phyloP scores from a whole-genome alignment of 2,329 filamentous ascomycete species.

The Cryoendolithus antarcticus region DNA sequence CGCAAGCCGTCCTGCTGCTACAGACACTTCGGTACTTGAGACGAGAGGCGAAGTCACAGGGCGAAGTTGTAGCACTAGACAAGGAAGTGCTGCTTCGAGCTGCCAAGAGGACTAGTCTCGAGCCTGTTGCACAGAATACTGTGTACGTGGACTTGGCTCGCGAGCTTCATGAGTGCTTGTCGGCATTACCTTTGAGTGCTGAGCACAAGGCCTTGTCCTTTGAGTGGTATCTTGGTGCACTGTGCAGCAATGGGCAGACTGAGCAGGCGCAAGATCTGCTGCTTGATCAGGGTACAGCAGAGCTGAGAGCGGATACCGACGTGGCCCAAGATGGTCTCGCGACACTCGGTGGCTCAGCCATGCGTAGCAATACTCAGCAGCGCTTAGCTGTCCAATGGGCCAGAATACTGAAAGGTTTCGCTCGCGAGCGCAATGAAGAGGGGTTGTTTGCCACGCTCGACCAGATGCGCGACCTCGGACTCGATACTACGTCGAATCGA shows the following conservation, averaged over 20 bases:
- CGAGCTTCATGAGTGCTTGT: too few relatives aligned
- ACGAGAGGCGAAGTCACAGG: slow-evolving; percentile 11
- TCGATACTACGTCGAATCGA: neutral
- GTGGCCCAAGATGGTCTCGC: neutral
- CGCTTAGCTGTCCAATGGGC: slow-evolving; percentile 6
- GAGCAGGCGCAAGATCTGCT: too few relatives aligned
- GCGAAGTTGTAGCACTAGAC: neutral
- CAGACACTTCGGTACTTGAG: slow-evolving; percentile 48
- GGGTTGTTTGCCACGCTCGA: slow-evolving; percentile 46
- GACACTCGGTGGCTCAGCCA: neutral
- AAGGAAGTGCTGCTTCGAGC: neutral
- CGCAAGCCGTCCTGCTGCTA: slow-evolving; percentile 51
- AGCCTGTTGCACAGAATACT: too few relatives aligned
- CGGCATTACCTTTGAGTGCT: too few relatives aligned
- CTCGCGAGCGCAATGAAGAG: slow-evolving; percentile 44
- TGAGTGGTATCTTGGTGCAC: too few relatives aligned
- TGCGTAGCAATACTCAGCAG: neutral
- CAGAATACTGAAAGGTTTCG: slow-evolving; percentile 43
- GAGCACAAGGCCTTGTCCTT: too few relatives aligned
- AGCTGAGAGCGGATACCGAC: neutral
- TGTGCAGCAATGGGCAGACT: too few relatives aligned
- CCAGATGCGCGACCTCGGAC: slow-evolving; percentile 32
- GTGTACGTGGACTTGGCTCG: too few relatives aligned
- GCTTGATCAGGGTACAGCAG: too few relatives aligned
- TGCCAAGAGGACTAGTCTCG: too few relatives aligned